Base-by-base conservation (phyloP, 352 stramenopile species). In the Pythium dissimile region DNA sequence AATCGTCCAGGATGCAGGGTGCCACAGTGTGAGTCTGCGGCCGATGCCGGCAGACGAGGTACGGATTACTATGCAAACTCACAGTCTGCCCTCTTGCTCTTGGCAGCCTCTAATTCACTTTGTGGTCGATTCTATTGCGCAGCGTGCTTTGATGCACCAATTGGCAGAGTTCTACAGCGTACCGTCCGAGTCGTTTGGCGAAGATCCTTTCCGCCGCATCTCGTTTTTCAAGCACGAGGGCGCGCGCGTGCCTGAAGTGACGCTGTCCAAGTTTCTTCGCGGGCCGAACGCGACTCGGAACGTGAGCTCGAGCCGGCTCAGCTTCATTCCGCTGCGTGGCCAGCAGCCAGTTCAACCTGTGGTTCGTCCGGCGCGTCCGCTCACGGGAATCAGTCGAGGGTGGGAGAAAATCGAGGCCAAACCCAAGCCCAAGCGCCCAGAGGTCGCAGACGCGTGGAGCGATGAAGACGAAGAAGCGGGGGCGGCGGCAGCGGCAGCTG, bases 171-270 rank as follows among this genome's bases (percentile, higher is more conserved):
- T 82, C 28, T 93, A 93, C 37, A 60, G 64, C 3, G 75, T 93
- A 10, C 65, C 74, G 3, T 93, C 80, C 12, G 73, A 91, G 69
- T 91, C 84, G 15, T 88, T 89, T 64, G 84, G 79, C 15, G 74
- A 88, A 69, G 80, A 93, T 27, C 69, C 75, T 7, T 68, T 64
- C 51, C 83, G 83, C 23, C 75, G 80, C 64, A 75, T 91, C 32
- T 89, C 80, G 15, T 89, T 89, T 39, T 93, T 86, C 57, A 93
- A 93, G 66, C 67, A 69, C 13, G 75, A 85, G 11, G 53, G 59
- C 5, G 73, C 77, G n/a, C 53, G 39, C 24, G 69, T 93, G 12
- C 80, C 83, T 0, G 64, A 57, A 21, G 63, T 84, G 44, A 77
- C 77, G 43, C 62, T 93, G 21, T 93, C 83, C 12, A 76, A 75